phyloP scores from a whole-genome alignment of 2,329 filamentous ascomycete genomes.

The Gremmenia infestans region DNA sequence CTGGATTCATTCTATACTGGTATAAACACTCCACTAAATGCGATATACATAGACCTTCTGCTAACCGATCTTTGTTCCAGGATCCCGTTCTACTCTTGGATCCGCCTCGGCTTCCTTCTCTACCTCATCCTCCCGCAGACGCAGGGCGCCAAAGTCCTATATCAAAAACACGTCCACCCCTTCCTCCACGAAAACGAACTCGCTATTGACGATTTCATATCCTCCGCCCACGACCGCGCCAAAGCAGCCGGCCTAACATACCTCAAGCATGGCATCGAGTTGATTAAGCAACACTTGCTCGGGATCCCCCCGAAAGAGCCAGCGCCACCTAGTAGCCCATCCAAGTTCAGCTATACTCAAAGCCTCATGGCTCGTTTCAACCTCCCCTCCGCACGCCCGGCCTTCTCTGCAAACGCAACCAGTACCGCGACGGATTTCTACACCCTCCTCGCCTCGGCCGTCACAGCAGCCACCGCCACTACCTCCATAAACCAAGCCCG shows the following conservation, averaged over 20 bases:
- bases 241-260: slow-evolving; percentile 73
- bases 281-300: slow-evolving; percentile 71
- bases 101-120: slow-evolving; percentile 79
- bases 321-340: slow-evolving; percentile 42
- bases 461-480: slow-evolving; percentile 44
- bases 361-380: slow-evolving; percentile 80
- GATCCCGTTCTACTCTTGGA: slow-evolving; percentile 91
- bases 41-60: neutral
- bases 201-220: slow-evolving; percentile 88
- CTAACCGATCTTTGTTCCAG: slow-evolving; percentile 34
- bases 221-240: slow-evolving; percentile 70
- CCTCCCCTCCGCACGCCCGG: slow-evolving; percentile 64
- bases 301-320: slow-evolving; percentile 59
- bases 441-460: slow-evolving; percentile 67
- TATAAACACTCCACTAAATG: slow-evolving; percentile 32
- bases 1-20: slow-evolving; percentile 82
- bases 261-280: slow-evolving; percentile 64
- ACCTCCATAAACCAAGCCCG: slow-evolving; percentile 28
- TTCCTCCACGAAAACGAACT: slow-evolving; percentile 83
- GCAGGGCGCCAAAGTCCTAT: slow-evolving; percentile 84
- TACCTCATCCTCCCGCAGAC: slow-evolving; percentile 97
- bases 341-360: slow-evolving; percentile 63
- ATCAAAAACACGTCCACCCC: slow-evolving; percentile 79
- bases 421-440: slow-evolving; percentile 63
- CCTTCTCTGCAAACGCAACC: slow-evolving; percentile 36